Evolutionary conservation across 768 basidiomycete genomes (phyloP).

Genomic region (Phanerochaete carnosa): DNA sequence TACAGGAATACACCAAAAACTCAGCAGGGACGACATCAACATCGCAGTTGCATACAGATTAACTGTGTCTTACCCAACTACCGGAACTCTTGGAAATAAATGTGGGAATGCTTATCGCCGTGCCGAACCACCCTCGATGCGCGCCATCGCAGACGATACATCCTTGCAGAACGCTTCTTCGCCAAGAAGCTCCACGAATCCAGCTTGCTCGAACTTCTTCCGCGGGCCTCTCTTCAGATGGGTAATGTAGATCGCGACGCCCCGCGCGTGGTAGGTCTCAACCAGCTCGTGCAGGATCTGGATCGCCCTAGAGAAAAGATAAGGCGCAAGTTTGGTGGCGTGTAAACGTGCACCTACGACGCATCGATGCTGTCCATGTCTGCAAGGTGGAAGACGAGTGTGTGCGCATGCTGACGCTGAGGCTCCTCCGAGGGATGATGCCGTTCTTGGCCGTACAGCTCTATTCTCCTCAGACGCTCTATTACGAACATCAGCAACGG

Average conservation of each 20-base stretch:
- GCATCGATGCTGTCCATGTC: constrained; percentile 92
- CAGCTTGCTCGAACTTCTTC: constrained; percentile 39
- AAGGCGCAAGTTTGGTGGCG: background rate
- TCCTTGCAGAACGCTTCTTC: constrained; percentile 42
- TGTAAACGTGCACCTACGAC: constrained; percentile 52
- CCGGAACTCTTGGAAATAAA: too few relatives aligned
- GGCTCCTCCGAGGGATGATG: constrained; percentile 91
- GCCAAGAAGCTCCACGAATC: constrained; percentile 41
- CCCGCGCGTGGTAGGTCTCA: constrained; percentile 69
- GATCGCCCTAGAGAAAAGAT: constrained; percentile 50
- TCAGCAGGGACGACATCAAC: too few relatives aligned
- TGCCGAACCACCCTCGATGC: constrained; percentile 25
- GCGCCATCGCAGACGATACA: constrained; percentile 39
- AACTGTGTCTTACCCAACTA: too few relatives aligned
- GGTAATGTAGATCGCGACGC: constrained; percentile 42
- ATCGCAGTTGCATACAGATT: too few relatives aligned
- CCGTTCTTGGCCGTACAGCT: constrained; percentile 78
- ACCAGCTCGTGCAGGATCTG: constrained; percentile 81
- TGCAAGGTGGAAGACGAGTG: constrained; percentile 88
- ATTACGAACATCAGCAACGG: constrained; percentile 5
- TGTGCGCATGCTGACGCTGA: constrained; percentile 65
- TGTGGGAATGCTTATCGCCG: too few relatives aligned
- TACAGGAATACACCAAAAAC: too few relatives aligned
- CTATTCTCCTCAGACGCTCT: constrained; percentile 82
- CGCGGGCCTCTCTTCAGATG: constrained; percentile 38